Evolutionary conservation across 768 basidiomycete species (phyloP), one percentile per base, ranked within the genome.

Genomic region (Tricholoma sp.): DNA sequence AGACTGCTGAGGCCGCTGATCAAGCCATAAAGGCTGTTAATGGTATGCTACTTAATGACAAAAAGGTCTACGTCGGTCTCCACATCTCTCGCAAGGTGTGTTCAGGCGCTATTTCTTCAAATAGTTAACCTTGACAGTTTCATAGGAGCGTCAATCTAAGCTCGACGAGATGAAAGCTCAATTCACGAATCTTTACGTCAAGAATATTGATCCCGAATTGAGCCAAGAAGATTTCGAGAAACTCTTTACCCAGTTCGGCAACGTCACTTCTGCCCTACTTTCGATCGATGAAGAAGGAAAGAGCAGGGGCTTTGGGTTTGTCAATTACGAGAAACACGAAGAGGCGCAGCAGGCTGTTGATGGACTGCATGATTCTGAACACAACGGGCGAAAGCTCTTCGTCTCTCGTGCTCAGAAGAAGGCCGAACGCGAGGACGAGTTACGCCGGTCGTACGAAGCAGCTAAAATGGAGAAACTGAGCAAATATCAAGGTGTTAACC

Each of bases 31-130:
- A 97, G 75, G 89, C 93, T 54, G 97, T 98, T 70, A 97, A 99
- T 70, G 94, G 96, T 62, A 99, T 99, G 97, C 74, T 99, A 63
- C 80, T 99, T 70, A 98, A 98, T 74, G 97, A 99, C 80, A 98
- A 97, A 78, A 98, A 98, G 80, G 97, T 99, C 63, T 99, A 88
- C 65, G 97, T 99, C 62, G 97, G 97, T 54, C 83, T 94, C 68
- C 96, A 99, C 75, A 90, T 98, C 70, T 92, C 94, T 59, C 91
- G 92, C 81, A 97, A 96, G 87, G 89, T 87, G 24, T 15, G 78
- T 70, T 6, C 13, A 11, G 6, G 10, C 8, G 6, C 17, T 4
- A 18, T 18, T 18, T 55, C 9, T 56, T n/a, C 6, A 33, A 2
- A 28, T 9, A 7, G 36, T 32, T 36, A 29, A 34, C 28, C 28